Base-by-base conservation (phyloP, 1,284 basidiomycete species). In the Sanguinoderma infundibulare region DNA sequence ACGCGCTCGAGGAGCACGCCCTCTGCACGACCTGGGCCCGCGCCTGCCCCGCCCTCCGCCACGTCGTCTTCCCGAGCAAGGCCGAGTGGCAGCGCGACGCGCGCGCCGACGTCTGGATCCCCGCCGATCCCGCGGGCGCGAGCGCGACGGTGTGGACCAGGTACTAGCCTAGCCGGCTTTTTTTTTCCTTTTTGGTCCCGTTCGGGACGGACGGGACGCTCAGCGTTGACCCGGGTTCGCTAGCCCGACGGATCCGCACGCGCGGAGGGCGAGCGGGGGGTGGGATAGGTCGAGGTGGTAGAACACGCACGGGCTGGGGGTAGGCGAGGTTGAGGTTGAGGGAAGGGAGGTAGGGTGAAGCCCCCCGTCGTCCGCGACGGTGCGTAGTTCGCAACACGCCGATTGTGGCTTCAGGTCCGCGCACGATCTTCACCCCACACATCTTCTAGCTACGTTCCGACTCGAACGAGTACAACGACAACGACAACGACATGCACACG, bases 11-110 rank as follows among this genome's bases (percentile, higher is more conserved):
- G 70, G 86, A 88, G 69, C 69, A 72, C 28, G 73, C 77, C 1
- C 77, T 87, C 34, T 87, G 86, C 67, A 69, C 69, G 52, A 81
- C 84, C 53, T 89, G 85, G 85, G 72, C 73, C 51, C 75, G 78
- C 35, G 84, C 80, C 26, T 87, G 86, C 69, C 81, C 83, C 2
- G 78, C 81, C 6, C 75, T 88, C 42, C 76, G 79, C 38, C 77
- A 79, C 17, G 79, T 87, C 69, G 74, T 83, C 57, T 88, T 87
- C 67, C 86, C 86, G 9, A 83, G 82, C 32, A 77, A 79, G 61
- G 81, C 77, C 4, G 75, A 74, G 64, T 77, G 75, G 75, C 61
- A 64, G 26, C 69, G 67, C 38, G 81, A 61, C 47, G 68, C 64
- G 82, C 26, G 24, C 44, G 79, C 58, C 44, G 61, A 60, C 55